These are phyloP conservation scores for Debaryomyces castellii DNA, from an alignment of 805 yeast species.

Conservation along the genomic window DNA sequence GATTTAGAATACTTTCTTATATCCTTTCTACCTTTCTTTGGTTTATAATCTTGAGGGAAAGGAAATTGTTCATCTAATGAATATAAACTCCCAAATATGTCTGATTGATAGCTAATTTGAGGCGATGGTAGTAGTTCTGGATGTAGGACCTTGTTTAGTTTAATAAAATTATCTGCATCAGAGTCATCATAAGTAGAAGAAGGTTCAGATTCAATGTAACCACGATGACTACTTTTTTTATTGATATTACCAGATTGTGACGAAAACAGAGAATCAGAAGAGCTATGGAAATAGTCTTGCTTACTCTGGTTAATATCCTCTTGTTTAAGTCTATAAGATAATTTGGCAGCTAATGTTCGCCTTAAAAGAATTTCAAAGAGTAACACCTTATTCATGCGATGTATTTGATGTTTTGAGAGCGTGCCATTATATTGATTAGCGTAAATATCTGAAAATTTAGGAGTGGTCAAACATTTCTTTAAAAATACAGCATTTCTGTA, in stretches of 20 bases:
- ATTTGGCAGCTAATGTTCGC: conserved; percentile 42
- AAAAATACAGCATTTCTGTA: conserved; percentile 28
- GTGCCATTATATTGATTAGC: conserved; percentile 26
- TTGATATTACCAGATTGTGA: neutral
- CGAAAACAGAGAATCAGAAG: neutral
- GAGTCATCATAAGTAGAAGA: conserved; percentile 17
- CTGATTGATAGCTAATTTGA: conserved; percentile 32
- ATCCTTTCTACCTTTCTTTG: neutral
- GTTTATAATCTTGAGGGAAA: neutral
- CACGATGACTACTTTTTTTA: conserved; percentile 2
- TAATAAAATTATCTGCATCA: conserved; percentile 28
- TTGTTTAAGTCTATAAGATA: conserved; percentile 31
- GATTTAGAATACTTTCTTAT: neutral
- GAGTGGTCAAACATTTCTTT: conserved; percentile 18
- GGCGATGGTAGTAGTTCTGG: conserved; percentile 41
- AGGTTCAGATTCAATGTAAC: conserved; percentile 9
- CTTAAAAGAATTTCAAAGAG: conserved; percentile 39
- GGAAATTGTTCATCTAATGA: neutral
- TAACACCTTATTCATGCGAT: conserved; percentile 27
- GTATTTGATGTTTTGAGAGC: conserved; percentile 23
- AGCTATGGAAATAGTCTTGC: neutral
- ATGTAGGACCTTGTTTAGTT: conserved; percentile 27
- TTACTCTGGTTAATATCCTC: conserved; percentile 8
- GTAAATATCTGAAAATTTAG: conserved; percentile 25
- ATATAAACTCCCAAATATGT: conserved; percentile 21